Evolutionary conservation across 192 early-diverging fungal genomes (phyloP), one percentile per base, ranked within the genome.

Genomic region (Backusella westeae): DNA sequence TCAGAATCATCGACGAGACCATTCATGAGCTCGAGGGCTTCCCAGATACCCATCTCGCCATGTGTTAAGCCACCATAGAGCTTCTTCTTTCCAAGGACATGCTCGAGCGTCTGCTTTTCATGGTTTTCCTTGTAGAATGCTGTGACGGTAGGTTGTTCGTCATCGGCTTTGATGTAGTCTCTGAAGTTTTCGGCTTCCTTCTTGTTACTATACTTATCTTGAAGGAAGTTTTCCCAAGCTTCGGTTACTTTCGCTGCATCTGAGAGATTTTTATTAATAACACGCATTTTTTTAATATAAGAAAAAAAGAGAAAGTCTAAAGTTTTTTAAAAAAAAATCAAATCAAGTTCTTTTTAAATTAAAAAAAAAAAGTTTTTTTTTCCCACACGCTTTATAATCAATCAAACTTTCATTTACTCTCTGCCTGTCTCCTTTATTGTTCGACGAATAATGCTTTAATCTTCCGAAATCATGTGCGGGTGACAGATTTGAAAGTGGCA

Each of bases 1-100:
- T 89, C 88, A 36, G 81, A 84, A 32, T 89, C 78, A 67, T 89
- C 88, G 1, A 81, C 75, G 14, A 89, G 42, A 0, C 34, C 46
- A 78, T 88, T 79, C 34, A 89, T 72, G 6, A 81, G 34, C 56
- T 87, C 80, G 71, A 89, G 34, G 0, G 77, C 88, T 70, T 84
- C 71, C 88, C 88, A 89, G 19, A 89, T 80, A 29, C 86, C 72
- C 77, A 86, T 81, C 23, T 63, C 19, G 7, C 65, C 53, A 42
- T 76, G 46, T 12, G 83, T 75, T 4, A 80, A 34, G 4, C 49
- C 10, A 1, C 41, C 36, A 53, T 80, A 85, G 5, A 79, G 46
- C 29, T 38, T 32, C 39, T 80, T 83, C 38, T 75, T 59, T 1
- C 39, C 69, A 19, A 80, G 34, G 1, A 85, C 84, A 70, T 73